Evolutionary conservation across 2,329 filamentous ascomycete species (phyloP), one percentile per base, ranked within the genome.

Genomic region (Daldinia eschscholtzii): DNA sequence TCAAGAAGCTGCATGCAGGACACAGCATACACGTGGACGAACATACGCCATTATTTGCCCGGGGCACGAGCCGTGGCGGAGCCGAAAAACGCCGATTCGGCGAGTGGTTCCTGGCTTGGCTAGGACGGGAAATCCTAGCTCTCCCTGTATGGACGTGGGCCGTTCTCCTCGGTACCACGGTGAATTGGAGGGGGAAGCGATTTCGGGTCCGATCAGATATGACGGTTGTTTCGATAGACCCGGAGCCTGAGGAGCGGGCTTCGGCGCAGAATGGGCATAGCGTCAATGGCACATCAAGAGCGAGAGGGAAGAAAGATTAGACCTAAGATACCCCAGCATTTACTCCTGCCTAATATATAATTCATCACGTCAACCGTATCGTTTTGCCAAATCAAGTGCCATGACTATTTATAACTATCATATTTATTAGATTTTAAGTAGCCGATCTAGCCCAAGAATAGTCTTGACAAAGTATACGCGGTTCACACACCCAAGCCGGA

Each of bases 101-200:
- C 0, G 86, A 92, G 71, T 99, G 94, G 92, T 76, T 96, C 3
- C 78, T 86, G 5, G 92, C 94, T 0, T 99, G 97, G 96, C 74
- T 97, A 0, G 93, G 92, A 0, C 86, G 96, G 35, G 96, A 99
- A 80, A 72, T 88, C 0, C 83, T 98, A 7, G 94, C 96, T 0
- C 83, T 97, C 52, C 94, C 94, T 0, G 91, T 99, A 66, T 99
- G 96, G 96, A 83, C 89, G 0, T 94, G 91, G 88, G 96, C 96
- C 0, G 92, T 98, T 20, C 88, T 93, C 73, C 91, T 95, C n/a
- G 96, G 96, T 0, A 89, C 92, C 1, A 95, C 90, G 0, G 93
- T 99, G 0, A 88, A 88, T 59, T 99, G 96, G 97, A 85, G 96
- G 62, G 95, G 94, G 0, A 91, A 90, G 75, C 87, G 84, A 30